Evolutionary conservation across 192 early-diverging fungal genomes (phyloP).

Genomic region (Backusella luteola): DNA sequence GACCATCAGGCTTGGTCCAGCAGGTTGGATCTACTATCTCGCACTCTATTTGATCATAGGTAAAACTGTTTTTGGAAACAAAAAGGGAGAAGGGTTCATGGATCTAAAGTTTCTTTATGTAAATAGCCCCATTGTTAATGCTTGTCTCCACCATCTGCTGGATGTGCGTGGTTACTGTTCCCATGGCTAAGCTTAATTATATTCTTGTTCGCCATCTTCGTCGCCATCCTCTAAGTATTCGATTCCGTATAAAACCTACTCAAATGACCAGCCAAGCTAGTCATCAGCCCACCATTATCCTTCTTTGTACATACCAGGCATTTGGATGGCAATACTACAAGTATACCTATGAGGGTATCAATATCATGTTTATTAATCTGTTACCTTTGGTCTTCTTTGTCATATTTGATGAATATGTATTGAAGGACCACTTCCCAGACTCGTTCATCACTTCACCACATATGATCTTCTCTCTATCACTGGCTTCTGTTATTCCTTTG

Average conservation of each 20-base stretch:
- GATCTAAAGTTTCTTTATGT: neutral
- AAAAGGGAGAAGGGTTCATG: slow-evolving; percentile 1
- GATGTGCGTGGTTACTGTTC: slow-evolving; percentile 85
- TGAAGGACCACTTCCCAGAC: slow-evolving; percentile 54
- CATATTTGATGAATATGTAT: slow-evolving; percentile 76
- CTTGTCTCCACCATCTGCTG: slow-evolving; percentile 80
- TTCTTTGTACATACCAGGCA: slow-evolving; percentile 88
- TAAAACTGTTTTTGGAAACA: slow-evolving; percentile 21
- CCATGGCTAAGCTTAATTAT: slow-evolving; percentile 92
- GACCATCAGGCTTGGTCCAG: slow-evolving; percentile 37
- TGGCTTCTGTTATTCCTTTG: slow-evolving; percentile 85
- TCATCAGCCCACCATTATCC: slow-evolving; percentile 53
- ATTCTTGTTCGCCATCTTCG: slow-evolving; percentile 77
- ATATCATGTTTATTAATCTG: slow-evolving; percentile 95
- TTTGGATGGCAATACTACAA: slow-evolving; percentile 94
- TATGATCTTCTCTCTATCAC: slow-evolving; percentile 67
- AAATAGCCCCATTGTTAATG: slow-evolving; percentile 74
- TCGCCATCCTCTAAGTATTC: slow-evolving; percentile 73
- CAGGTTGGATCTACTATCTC: slow-evolving; percentile 50
- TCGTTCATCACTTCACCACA: slow-evolving; percentile 56
- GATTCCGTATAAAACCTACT: slow-evolving; percentile 60
- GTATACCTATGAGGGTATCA: slow-evolving; percentile 95
- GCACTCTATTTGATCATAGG: slow-evolving; percentile 48
- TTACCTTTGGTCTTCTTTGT: slow-evolving; percentile 81
- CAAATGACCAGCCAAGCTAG: slow-evolving; percentile 3